phyloP scores from a whole-genome alignment of 805 yeast species.

The Candida adriatica region DNA sequence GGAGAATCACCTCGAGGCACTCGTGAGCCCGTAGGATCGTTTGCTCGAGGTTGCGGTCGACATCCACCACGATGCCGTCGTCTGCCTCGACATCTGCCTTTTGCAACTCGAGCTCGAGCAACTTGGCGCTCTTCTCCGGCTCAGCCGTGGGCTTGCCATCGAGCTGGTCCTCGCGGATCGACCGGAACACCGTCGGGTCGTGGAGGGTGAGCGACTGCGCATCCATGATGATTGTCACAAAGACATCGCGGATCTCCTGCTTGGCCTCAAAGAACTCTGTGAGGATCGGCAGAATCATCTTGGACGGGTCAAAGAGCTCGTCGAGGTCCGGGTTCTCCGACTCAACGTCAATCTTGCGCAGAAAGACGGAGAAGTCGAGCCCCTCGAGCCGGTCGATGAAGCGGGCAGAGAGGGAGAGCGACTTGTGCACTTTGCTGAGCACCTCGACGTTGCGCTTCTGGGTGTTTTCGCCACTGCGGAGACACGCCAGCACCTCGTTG shows the following conservation, averaged over 20 bases:
- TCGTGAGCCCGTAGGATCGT: slow-evolving; percentile 29
- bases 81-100: slow-evolving; percentile 37
- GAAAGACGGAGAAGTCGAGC: slow-evolving; percentile 52
- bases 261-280: slow-evolving; percentile 72
- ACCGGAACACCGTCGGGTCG: slow-evolving; percentile 69
- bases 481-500: slow-evolving; percentile 33
- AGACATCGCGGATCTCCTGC: slow-evolving; percentile 60
- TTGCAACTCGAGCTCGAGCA: slow-evolving; percentile 39
- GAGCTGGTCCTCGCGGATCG: slow-evolving; percentile 45
- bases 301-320: slow-evolving; percentile 21
- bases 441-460: slow-evolving; percentile 45
- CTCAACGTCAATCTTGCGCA: slow-evolving; percentile 8
- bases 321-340: slow-evolving; percentile 4
- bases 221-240: slow-evolving; percentile 54
- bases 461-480: slow-evolving; percentile 33
- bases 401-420: slow-evolving; percentile 40
- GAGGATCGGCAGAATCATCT: slow-evolving; percentile 30
- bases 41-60: slow-evolving; percentile 23
- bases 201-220: slow-evolving; percentile 62
- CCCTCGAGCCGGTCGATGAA: slow-evolving; percentile 51
- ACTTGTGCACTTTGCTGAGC: slow-evolving; percentile 45
- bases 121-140: slow-evolving; percentile 40
- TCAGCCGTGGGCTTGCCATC: slow-evolving; percentile 30
- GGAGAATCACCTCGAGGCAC: slow-evolving; percentile 28
- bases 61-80: slow-evolving; percentile 28